phyloP scores from a whole-genome alignment of 2,329 filamentous ascomycete genomes.

The Cadophora sp. region DNA sequence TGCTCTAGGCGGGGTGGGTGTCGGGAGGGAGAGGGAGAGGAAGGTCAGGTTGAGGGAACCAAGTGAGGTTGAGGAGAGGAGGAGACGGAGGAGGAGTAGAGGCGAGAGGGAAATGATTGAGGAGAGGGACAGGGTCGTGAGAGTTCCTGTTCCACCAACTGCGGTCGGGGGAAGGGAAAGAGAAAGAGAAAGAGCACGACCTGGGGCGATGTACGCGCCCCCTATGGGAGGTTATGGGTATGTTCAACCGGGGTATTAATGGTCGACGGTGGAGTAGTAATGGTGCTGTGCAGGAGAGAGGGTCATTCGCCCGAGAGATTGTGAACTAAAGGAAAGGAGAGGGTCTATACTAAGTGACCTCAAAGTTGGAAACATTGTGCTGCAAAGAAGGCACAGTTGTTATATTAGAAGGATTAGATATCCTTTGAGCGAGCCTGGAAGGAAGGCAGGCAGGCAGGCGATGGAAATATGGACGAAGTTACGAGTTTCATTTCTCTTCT shows the following conservation, averaged over 20 bases:
- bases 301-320: not conserved
- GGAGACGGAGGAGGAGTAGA: slow-evolving; percentile 25
- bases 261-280: not conserved
- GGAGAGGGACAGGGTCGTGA: slow-evolving; percentile 25
- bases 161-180: slow-evolving; percentile 22
- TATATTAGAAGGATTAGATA: not conserved
- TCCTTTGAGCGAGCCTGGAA: not conserved
- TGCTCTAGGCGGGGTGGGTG: slow-evolving; percentile 39
- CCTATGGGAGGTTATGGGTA: slow-evolving; percentile 17
- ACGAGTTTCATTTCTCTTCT: slow-evolving; percentile 16
- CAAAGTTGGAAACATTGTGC: not conserved
- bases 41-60: slow-evolving; percentile 40
- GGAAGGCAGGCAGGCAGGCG: not conserved
- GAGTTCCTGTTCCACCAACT: slow-evolving; percentile 10
- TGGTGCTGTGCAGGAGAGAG: not conserved
- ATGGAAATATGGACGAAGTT: slow-evolving; percentile 14
- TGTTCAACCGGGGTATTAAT: slow-evolving; percentile 22
- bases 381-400: too few species aligned
- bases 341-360: not conserved
- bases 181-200: slow-evolving; percentile 26
- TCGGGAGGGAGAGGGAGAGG: slow-evolving; percentile 33
- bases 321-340: not conserved
- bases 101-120: slow-evolving; percentile 2
- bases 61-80: slow-evolving; percentile 31
- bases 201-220: slow-evolving; percentile 20